Evolutionary conservation across 2,329 filamentous ascomycete genomes (phyloP).

Genomic region (Aspergillus pseudotamarii): DNA sequence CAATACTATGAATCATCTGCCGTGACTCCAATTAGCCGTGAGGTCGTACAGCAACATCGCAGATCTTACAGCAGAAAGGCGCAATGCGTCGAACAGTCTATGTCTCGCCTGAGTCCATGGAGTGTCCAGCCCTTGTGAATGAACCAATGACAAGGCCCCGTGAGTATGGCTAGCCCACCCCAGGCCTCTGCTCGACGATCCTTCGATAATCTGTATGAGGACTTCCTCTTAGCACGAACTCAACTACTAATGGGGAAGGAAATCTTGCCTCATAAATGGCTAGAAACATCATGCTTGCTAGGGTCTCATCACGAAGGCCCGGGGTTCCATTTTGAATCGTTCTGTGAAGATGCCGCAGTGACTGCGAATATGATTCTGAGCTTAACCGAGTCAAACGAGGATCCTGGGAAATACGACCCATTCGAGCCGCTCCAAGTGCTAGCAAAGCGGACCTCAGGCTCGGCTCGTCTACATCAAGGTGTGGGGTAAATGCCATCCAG

Average conservation of each 20-base stretch:
- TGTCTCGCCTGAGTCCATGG: background rate
- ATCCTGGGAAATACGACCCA: background rate
- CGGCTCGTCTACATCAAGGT: background rate
- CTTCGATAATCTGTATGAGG: background rate
- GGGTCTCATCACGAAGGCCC: background rate
- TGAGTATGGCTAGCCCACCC: background rate
- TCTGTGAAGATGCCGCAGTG: background rate
- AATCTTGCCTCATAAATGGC: background rate
- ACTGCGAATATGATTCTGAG: background rate
- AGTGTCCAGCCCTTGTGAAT: background rate
- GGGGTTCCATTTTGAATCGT: background rate
- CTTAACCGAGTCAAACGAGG: background rate
- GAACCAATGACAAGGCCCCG: background rate
- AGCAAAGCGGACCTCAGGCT: background rate
- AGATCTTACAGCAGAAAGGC: background rate
- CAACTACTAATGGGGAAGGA: background rate
- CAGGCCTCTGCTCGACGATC: background rate
- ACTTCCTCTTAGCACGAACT: background rate
- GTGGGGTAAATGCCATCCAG: background rate
- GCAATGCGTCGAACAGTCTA: background rate
- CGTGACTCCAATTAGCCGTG: background rate
- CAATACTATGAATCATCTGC: background rate
- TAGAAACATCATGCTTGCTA: slow-evolving; percentile 1
- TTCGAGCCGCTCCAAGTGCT: background rate
- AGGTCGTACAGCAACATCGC: too few relatives aligned